Evolutionary conservation across 306 rosid genomes (phyloP).

Genomic region (Dalbergia cultrata): DNA sequence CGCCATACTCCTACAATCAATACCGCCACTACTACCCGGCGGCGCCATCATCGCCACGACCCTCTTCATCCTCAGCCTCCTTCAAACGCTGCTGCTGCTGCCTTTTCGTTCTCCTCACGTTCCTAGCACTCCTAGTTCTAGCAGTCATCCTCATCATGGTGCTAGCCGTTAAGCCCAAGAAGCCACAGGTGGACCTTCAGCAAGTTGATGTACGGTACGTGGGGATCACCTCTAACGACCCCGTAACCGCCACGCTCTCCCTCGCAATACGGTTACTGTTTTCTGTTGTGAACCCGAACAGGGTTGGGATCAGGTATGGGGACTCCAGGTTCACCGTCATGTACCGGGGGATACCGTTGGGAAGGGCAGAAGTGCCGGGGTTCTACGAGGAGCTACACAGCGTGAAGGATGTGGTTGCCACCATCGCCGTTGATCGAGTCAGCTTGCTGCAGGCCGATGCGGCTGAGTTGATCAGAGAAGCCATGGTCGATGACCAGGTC

Average conservation of each 20-base stretch:
- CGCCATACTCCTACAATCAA: not conserved
- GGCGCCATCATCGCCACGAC: not conserved
- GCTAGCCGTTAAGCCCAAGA: conserved; percentile 75
- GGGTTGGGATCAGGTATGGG: conserved; percentile 81
- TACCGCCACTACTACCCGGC: conserved; percentile 42
- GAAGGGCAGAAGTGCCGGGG: conserved; percentile 63
- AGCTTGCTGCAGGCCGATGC: conserved; percentile 71
- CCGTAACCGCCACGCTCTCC: conserved; percentile 59
- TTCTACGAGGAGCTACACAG: conserved; percentile 79
- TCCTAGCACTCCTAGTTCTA: conserved; percentile 68
- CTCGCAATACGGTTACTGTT: conserved; percentile 64
- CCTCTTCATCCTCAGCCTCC: conserved; percentile 57
- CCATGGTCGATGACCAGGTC: conserved; percentile 72
- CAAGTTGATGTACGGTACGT: conserved; percentile 76
- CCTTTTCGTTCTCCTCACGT: conserved; percentile 77
- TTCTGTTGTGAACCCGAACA: conserved; percentile 75
- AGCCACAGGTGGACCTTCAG: conserved; percentile 76
- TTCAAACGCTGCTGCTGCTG: conserved; percentile 81
- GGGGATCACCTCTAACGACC: conserved; percentile 53
- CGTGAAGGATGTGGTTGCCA: conserved; percentile 62
- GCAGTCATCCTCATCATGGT: conserved; percentile 62
- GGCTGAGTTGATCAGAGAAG: conserved; percentile 67
- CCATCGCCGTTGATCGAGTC: conserved; percentile 67
- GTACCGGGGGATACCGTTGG: conserved; percentile 78
- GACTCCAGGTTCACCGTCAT: conserved; percentile 71